Conservation (phyloP, 495 filamentous ascomycete species). For the Saxophila tyrrhenica region DNA sequence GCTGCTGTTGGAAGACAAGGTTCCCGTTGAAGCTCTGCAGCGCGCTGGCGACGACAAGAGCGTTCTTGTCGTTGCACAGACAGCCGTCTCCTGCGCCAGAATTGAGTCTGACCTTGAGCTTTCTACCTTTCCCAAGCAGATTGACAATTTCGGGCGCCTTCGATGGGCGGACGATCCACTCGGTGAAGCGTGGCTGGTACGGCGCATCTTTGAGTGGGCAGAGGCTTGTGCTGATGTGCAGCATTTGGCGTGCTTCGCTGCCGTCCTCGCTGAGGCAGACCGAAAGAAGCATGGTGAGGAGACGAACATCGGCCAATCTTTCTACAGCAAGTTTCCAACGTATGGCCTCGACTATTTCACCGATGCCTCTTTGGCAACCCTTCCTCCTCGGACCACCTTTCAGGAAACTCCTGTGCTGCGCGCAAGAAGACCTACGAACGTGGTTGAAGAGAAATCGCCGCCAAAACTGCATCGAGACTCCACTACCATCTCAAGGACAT, state of each 20-base stretch:
- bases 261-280: constrained; percentile 8
- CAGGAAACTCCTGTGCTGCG: neutral
- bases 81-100: constrained; percentile 28
- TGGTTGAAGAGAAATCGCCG: neutral
- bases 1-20: constrained; percentile 63
- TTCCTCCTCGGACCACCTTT: neutral
- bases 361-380: neutral
- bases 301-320: neutral
- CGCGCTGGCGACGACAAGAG: constrained; percentile 38
- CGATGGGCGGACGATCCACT: constrained; percentile 73
- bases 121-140: constrained; percentile 15
- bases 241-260: constrained; percentile 13
- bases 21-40: constrained; percentile 35
- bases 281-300: neutral
- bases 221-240: constrained; percentile 12
- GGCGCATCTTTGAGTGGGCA: constrained; percentile 27
- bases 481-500: neutral
- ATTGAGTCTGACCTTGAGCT: constrained; percentile 26
- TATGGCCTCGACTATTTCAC: constrained; percentile 2
- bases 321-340: neutral
- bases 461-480: neutral
- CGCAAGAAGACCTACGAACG: neutral
- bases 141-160: neutral
- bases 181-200: constrained; percentile 60
- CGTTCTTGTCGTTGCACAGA: constrained; percentile 49